phyloP scores from a whole-genome alignment of 2,329 filamentous ascomycete genomes.

The Talaromyces marneffei region DNA sequence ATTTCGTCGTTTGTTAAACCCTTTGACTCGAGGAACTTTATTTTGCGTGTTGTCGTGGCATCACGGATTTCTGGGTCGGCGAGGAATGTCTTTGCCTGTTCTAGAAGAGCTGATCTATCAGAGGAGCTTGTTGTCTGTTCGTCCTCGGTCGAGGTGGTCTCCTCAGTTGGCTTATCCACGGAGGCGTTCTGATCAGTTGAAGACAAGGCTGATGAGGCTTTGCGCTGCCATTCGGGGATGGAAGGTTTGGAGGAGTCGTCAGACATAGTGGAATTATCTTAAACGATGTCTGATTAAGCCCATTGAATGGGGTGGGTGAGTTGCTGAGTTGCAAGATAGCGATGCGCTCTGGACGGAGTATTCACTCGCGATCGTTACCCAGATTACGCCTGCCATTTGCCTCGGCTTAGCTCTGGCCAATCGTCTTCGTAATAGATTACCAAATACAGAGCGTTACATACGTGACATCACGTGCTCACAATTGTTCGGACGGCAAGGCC shows the following conservation, averaged over 20 bases:
- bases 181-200: background rate
- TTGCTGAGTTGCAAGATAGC: background rate
- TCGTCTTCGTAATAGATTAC: background rate
- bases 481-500: background rate
- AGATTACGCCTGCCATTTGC: conserved; percentile 1
- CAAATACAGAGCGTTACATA: background rate
- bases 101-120: conserved; percentile 41
- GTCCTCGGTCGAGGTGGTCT: conserved; percentile 20
- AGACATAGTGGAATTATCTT: conserved; percentile 1
- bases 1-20: conserved; percentile 65
- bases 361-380: background rate
- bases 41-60: conserved; percentile 65
- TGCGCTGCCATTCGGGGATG: conserved; percentile 14
- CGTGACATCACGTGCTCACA: background rate
- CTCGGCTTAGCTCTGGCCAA: background rate
- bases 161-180: conserved; percentile 29
- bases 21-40: conserved; percentile 70
- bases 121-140: conserved; percentile 23
- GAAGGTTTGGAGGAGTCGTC: conserved; percentile 2
- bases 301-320: background rate
- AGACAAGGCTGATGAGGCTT: background rate
- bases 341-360: too few relatives aligned
- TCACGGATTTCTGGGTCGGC: conserved; percentile 66
- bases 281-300: background rate
- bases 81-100: conserved; percentile 70